Evolutionary conservation across 768 basidiomycete species (phyloP).

Genomic region (Russula emetica): DNA sequence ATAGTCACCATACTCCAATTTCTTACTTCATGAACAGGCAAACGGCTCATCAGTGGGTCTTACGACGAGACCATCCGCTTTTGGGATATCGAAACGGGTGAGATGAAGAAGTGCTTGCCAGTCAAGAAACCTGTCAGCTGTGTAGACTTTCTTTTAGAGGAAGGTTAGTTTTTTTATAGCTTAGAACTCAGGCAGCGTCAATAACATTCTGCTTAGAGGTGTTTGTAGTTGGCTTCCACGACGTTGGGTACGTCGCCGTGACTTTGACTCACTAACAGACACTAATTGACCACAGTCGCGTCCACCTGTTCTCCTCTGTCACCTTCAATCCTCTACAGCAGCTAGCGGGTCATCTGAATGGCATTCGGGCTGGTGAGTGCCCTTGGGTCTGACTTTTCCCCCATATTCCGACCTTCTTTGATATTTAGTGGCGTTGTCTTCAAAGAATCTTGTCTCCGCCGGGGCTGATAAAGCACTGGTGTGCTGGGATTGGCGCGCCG

Average conservation of each 20-base stretch:
- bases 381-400: background rate
- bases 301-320: slow-evolving; percentile 82
- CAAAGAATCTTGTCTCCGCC: slow-evolving; percentile 81
- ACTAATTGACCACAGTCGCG: slow-evolving; percentile 49
- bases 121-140: slow-evolving; percentile 91
- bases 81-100: slow-evolving; percentile 74
- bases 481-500: slow-evolving; percentile 88
- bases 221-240: slow-evolving; percentile 89
- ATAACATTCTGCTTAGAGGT: slow-evolving; percentile 50
- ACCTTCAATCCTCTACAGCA: slow-evolving; percentile 83
- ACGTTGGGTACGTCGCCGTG: slow-evolving; percentile 61
- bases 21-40: slow-evolving; percentile 39
- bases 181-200: background rate
- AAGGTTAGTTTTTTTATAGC: slow-evolving; percentile 45
- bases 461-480: slow-evolving; percentile 72
- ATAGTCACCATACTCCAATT: background rate
- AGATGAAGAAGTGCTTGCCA: slow-evolving; percentile 67
- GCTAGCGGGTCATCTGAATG: slow-evolving; percentile 80
- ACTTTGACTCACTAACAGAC: background rate
- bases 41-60: slow-evolving; percentile 81
- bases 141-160: slow-evolving; percentile 78
- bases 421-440: slow-evolving; percentile 66
- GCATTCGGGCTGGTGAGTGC: slow-evolving; percentile 59
- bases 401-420: background rate
- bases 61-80: slow-evolving; percentile 92